Evolutionary conservation across 345 rosid genomes (phyloP).

Genomic region (Eucalyptus curtisii): DNA sequence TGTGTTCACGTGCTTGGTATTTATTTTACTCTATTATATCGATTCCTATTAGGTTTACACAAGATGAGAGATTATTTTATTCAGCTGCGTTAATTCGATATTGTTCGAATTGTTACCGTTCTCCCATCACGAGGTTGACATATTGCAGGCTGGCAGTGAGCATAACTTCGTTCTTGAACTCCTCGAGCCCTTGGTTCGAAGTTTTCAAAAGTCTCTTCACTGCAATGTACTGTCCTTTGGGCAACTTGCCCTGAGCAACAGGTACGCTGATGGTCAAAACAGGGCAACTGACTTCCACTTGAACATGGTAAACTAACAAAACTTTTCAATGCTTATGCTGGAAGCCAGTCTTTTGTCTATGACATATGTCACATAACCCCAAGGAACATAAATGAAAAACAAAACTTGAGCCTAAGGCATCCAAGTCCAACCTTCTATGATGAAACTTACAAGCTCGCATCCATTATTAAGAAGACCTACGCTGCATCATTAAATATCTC

Average conservation of each 20-base stretch:
- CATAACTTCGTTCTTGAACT: constrained; percentile 20
- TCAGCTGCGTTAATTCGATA: no score
- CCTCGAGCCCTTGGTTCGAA: constrained; percentile 23
- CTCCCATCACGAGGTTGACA: constrained; percentile 24
- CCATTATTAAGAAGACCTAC: neutral
- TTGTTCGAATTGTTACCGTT: no score
- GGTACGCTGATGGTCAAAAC: neutral
- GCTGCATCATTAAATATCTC: neutral
- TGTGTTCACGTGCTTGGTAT: no score
- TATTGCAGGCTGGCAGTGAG: constrained; percentile 29
- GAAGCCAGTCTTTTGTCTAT: neutral
- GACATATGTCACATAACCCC: neutral
- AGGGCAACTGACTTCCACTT: neutral
- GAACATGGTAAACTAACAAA: neutral
- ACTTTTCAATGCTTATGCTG: neutral
- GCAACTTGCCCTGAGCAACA: constrained; percentile 9
- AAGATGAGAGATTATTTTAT: no score
- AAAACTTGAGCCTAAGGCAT: neutral
- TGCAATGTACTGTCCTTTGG: constrained; percentile 17
- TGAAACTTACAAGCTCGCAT: neutral
- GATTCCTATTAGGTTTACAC: no score
- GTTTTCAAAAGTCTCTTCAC: constrained; percentile 26
- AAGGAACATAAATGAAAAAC: neutral
- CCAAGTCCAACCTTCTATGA: neutral
- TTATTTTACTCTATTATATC: no score